Percentiles rank a stretch among this genome's conserved stretches.
Evolutionary conservation across 768 basidiomycete genomes (phyloP).

Genomic region (Pisolithus marmoratus): DNA sequence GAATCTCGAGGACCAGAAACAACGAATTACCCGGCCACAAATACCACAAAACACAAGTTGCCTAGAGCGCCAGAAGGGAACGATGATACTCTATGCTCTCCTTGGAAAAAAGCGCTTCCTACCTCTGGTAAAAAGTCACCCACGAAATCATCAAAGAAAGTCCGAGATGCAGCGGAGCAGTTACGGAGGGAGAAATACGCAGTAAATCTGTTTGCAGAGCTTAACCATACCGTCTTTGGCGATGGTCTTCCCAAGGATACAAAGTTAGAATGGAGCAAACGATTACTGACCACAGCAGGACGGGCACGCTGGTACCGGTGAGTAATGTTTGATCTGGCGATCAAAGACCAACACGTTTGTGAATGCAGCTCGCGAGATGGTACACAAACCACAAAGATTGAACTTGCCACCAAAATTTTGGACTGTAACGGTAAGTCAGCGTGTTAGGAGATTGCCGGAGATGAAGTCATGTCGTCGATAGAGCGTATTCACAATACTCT

Average conservation of each 20-base stretch:
- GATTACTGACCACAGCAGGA: conserved; percentile 64
- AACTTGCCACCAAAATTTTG: conserved; percentile 78
- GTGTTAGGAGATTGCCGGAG: neutral
- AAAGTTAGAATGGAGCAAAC: conserved; percentile 60
- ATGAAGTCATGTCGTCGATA: conserved; percentile 21
- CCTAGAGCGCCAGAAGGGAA: neutral
- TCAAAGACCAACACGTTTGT: conserved; percentile 1
- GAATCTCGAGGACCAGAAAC: conserved; percentile 42
- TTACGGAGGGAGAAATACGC: conserved; percentile 48
- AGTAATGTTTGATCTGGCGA: conserved; percentile 3
- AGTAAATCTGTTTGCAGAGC: conserved; percentile 48
- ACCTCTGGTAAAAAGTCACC: conserved; percentile 9
- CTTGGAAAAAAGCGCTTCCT: conserved; percentile 4
- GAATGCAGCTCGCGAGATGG: conserved; percentile 49
- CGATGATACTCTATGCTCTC: conserved; percentile 3
- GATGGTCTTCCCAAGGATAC: conserved; percentile 49
- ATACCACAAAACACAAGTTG: neutral
- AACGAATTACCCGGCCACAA: conserved; percentile 4
- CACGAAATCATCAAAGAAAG: conserved; percentile 36
- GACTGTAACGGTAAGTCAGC: conserved; percentile 58
- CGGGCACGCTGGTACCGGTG: conserved; percentile 62
- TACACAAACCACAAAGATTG: conserved; percentile 56
- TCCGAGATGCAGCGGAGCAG: conserved; percentile 37
- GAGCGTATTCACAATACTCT: conserved; percentile 79
- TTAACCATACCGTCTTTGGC: conserved; percentile 56